Percentiles rank a stretch among this genome's conserved stretches.
Conservation (phyloP, 106 monocot genomes). For the Dioscorea zingiberensis region DNA sequence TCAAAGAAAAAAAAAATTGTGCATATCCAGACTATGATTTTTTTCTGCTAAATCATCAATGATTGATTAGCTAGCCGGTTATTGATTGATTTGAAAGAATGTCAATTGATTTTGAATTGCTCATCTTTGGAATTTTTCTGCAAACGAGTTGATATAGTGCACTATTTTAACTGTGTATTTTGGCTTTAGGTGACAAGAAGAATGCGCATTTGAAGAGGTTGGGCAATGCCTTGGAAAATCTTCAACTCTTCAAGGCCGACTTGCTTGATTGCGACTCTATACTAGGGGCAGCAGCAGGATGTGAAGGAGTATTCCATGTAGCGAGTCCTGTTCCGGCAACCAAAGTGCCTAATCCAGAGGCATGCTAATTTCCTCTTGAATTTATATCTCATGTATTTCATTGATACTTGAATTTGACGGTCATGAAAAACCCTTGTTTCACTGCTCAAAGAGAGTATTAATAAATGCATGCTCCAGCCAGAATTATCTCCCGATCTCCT, state of each 20-base stretch:
- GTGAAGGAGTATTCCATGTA: conserved; percentile 44
- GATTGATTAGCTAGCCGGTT: neutral
- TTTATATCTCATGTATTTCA: neutral
- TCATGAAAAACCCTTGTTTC: neutral
- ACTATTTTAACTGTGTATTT: no score
- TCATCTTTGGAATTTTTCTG: neutral
- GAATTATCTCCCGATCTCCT: no score
- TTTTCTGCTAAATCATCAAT: neutral
- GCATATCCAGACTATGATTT: no score
- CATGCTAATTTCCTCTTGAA: neutral
- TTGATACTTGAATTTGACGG: no score
- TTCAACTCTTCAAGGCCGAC: conserved; percentile 37
- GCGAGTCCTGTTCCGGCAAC: conserved; percentile 30
- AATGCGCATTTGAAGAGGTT: conserved; percentile 34
- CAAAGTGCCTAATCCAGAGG: conserved; percentile 30
- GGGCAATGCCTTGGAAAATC: conserved; percentile 25
- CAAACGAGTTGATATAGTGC: no score
- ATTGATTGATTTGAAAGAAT: neutral
- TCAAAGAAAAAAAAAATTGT: no score
- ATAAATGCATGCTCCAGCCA: no score
- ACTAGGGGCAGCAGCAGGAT: conserved; percentile 20
- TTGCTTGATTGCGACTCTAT: conserved; percentile 20
- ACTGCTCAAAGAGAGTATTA: neutral
- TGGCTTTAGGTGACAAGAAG: conserved; percentile 33
- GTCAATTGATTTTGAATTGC: neutral